Evolutionary conservation across 345 rosid genomes (phyloP).

Genomic region (Hirschfeldia incana): DNA sequence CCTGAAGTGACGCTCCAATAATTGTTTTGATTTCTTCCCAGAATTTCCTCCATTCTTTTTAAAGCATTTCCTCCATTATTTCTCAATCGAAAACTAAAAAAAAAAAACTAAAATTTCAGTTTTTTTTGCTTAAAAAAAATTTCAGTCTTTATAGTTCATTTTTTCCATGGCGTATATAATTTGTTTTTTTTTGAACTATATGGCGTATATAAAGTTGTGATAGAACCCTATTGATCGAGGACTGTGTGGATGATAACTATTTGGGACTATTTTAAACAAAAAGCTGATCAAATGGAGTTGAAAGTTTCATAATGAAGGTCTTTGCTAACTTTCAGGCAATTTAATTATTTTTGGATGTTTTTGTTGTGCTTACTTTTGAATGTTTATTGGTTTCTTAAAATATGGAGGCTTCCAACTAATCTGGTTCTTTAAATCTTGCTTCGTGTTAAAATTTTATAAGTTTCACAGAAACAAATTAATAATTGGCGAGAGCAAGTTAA

Average conservation of each 20-base stretch:
- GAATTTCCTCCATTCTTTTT: not conserved
- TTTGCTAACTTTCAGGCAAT: constrained; percentile 17
- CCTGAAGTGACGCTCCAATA: constrained; percentile 42
- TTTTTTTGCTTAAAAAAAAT: constrained; percentile 9
- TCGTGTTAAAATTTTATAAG: not conserved
- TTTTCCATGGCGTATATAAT: not conserved
- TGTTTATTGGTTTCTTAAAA: no score
- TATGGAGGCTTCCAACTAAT: constrained; percentile 10
- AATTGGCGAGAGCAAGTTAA: not conserved
- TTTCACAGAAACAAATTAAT: not conserved
- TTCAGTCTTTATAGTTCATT: constrained; percentile 2
- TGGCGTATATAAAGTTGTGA: constrained; percentile 20
- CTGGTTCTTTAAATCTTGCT: constrained; percentile 24
- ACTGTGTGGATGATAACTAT: constrained; percentile 38
- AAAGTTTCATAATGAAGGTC: constrained; percentile 37
- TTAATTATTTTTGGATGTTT: constrained; percentile 14
- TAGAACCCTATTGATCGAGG: constrained; percentile 30
- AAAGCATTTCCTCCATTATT: constrained; percentile 9
- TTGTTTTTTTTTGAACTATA: no score
- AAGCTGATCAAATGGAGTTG: constrained; percentile 42
- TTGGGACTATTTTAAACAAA: constrained; percentile 22
- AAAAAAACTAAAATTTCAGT: not conserved
- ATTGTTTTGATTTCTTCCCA: constrained; percentile 32
- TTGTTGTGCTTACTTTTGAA: not conserved
- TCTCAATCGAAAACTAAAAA: constrained; percentile 1